phyloP scores from a whole-genome alignment of 306 rosid genomes.

The Bauhinia variegata region DNA sequence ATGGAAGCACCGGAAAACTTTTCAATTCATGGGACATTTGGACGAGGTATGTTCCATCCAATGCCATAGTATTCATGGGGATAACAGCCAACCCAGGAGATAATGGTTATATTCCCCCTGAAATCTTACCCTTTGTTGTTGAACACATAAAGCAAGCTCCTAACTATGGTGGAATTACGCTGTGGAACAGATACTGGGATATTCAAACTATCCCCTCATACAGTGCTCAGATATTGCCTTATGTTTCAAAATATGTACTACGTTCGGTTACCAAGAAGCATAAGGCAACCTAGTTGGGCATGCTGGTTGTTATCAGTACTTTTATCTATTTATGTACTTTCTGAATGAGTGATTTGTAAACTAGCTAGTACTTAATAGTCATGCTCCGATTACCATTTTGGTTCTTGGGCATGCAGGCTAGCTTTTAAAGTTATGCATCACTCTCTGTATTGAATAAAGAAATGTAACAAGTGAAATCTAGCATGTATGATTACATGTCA shows the following conservation, averaged over 20 bases:
- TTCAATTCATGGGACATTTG: constrained; percentile 45
- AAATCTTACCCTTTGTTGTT: constrained; percentile 41
- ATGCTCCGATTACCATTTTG: too few species aligned
- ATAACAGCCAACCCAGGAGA: constrained; percentile 48
- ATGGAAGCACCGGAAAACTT: constrained; percentile 15
- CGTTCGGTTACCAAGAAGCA: neutral
- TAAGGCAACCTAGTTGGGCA: too few species aligned
- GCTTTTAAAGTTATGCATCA: too few species aligned
- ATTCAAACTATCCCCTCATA: neutral
- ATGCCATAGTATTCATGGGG: constrained; percentile 48
- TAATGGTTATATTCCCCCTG: constrained; percentile 44
- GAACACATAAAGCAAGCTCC: constrained; percentile 41
- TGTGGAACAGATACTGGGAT: constrained; percentile 46
- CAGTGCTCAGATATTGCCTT: neutral
- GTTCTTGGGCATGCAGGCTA: too few species aligned
- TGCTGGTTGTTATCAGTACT: too few species aligned
- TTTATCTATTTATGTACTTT: too few species aligned
- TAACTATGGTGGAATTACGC: constrained; percentile 68
- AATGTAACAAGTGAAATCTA: too few species aligned
- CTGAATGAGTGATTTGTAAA: too few species aligned
- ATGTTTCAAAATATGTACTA: neutral
- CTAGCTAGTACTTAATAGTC: too few species aligned
- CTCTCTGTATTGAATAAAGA: too few species aligned
- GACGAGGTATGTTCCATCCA: constrained; percentile 26
- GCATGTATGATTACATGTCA: too few species aligned